A percentile compares a stretch with the other conserved stretches of the same genome.
phyloP scores from a whole-genome alignment of 257 asterid species.

The Przewalskia tangutica region DNA sequence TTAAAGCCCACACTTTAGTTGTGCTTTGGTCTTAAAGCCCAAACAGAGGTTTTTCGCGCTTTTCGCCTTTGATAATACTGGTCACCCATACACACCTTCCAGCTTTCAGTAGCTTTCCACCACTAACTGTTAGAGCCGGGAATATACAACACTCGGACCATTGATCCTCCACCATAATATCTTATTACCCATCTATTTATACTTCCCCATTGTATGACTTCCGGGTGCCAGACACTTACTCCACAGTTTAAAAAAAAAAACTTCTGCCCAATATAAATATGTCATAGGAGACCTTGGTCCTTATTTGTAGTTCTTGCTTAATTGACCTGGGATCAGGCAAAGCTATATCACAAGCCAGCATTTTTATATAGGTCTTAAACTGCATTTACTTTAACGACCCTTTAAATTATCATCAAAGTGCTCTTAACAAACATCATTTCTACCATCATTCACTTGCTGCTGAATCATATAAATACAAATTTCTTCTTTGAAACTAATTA shows the following conservation, averaged over 20 bases:
- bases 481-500: no score
- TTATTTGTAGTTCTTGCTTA: background rate
- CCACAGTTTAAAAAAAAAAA: background rate
- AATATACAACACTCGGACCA: background rate
- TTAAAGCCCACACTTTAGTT: no score
- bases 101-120: background rate
- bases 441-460: background rate
- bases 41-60: no score
- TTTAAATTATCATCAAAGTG: background rate
- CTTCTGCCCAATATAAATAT: background rate
- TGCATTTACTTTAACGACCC: background rate
- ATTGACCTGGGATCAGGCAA: background rate
- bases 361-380: background rate
- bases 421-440: background rate
- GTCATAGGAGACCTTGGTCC: background rate
- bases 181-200: background rate
- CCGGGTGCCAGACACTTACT: background rate
- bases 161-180: background rate
- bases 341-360: background rate
- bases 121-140: background rate
- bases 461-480: background rate
- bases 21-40: no score
- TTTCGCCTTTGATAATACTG: no score
- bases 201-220: background rate
- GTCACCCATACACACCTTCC: background rate